phyloP scores from a whole-genome alignment of 129 eudicot genomes.

The Apium graveolens region DNA sequence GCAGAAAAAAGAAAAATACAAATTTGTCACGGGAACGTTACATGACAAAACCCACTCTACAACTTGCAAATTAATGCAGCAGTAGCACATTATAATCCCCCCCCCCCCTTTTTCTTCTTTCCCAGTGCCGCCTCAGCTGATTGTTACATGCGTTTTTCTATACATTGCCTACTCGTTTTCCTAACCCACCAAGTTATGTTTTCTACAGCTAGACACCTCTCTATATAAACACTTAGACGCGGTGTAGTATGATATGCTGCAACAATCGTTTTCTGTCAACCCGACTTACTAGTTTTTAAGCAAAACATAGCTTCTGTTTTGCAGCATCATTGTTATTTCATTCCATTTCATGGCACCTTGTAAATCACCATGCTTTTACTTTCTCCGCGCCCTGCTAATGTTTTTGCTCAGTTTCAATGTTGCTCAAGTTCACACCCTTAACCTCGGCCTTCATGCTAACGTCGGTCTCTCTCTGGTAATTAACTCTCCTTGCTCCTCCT shows the following conservation, averaged over 20 bases:
- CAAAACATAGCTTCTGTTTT: slow-evolving; percentile 36
- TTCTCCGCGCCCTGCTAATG: background rate
- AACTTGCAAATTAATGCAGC: background rate
- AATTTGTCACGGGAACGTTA: background rate
- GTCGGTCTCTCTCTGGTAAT: slow-evolving; percentile 40
- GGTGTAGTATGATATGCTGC: too few relatives aligned
- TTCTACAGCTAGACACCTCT: too few relatives aligned
- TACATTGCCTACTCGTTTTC: background rate
- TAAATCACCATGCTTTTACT: background rate
- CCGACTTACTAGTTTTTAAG: slow-evolving; percentile 18
- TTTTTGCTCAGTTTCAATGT: slow-evolving; percentile 19
- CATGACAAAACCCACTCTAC: background rate
- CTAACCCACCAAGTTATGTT: too few relatives aligned
- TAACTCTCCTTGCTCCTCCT: background rate
- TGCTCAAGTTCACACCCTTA: slow-evolving; percentile 36
- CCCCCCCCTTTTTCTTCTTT: background rate
- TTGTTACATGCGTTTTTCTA: background rate
- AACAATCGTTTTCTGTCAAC: too few relatives aligned
- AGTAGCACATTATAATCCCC: background rate
- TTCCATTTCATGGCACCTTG: background rate
- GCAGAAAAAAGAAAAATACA: background rate
- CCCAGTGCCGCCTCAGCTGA: slow-evolving; percentile 5
- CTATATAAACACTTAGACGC: too few relatives aligned
- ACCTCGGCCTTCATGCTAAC: slow-evolving; percentile 42
- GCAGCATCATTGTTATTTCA: slow-evolving; percentile 13